phyloP scores from a whole-genome alignment of 2,329 filamentous ascomycete genomes.

The Sporothrix euskadiensis region DNA sequence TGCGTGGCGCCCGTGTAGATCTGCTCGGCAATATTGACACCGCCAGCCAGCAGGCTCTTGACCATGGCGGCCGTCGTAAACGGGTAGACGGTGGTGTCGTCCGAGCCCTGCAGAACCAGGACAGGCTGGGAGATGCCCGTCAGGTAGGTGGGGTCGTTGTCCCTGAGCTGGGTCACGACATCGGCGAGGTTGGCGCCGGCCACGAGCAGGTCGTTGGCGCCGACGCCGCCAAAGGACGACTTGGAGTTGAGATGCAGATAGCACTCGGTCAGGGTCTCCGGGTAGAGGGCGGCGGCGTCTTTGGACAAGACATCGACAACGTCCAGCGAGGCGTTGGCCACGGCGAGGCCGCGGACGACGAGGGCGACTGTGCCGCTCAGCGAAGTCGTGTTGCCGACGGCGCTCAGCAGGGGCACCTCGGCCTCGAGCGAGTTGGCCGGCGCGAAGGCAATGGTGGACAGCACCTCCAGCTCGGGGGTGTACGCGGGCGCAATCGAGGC shows the following conservation, averaged over 20 bases:
- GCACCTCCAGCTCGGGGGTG: slow-evolving; percentile 19
- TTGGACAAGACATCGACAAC: not conserved
- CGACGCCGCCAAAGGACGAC: not conserved
- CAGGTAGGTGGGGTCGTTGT: slow-evolving; percentile 17
- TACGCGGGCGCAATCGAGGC: not conserved
- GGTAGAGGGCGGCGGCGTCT: slow-evolving; percentile 15
- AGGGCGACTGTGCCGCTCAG: slow-evolving; percentile 4
- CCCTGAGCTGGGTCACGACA: not conserved
- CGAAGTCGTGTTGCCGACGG: slow-evolving; percentile 8
- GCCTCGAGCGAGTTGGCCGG: slow-evolving; percentile 12
- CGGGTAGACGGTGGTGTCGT: slow-evolving; percentile 16
- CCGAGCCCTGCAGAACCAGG: slow-evolving; percentile 13
- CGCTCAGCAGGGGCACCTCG: not conserved
- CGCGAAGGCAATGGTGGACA: not conserved
- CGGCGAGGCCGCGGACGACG: not conserved
- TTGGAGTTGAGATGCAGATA: not conserved
- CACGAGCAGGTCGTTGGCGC: not conserved
- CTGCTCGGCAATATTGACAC: slow-evolving; percentile 26
- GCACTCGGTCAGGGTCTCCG: slow-evolving; percentile 13
- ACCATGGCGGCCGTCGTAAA: slow-evolving; percentile 13
- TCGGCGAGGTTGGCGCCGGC: not conserved
- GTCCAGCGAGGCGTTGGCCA: slow-evolving; percentile 5
- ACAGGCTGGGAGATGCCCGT: not conserved
- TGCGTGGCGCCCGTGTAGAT: slow-evolving; percentile 19
- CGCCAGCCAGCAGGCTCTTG: slow-evolving; percentile 21